These are phyloP conservation scores for Orbilia ellipsospora DNA, from an alignment of 2,329 filamentous ascomycete species.

Conservation along the genomic window DNA sequence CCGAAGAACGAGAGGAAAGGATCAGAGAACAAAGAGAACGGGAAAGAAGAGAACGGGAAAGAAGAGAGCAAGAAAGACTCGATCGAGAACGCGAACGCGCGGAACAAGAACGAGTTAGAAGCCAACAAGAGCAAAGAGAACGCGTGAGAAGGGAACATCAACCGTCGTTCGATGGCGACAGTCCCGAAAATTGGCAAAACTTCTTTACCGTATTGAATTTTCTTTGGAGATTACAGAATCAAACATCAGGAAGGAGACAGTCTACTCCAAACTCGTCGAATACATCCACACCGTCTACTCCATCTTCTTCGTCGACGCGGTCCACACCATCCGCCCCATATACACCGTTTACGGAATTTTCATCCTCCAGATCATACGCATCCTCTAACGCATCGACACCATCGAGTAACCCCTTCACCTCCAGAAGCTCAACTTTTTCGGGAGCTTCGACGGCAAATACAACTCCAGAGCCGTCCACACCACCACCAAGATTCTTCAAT, in stretches of 20 bases:
- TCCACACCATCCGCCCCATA: too few species aligned
- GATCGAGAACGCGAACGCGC: conserved; percentile 2
- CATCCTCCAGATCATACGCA: background rate
- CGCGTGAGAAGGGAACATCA: conserved; percentile 10
- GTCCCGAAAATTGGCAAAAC: background rate
- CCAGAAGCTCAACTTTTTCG: background rate
- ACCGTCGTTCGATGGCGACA: background rate
- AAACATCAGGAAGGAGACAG: background rate
- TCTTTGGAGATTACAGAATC: background rate
- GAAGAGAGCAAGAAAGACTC: conserved; percentile 1
- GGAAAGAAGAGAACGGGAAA: conserved; percentile 18
- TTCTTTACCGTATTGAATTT: background rate
- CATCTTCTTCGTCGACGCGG: background rate
- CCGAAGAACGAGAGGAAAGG: background rate
- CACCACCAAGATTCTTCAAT: background rate
- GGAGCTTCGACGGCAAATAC: background rate
- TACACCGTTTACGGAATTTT: too few species aligned
- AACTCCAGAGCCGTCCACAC: background rate
- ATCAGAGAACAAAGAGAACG: conserved; percentile 1
- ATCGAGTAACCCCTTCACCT: conserved; percentile 1
- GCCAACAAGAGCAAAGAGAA: background rate
- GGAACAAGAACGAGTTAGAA: conserved; percentile 7
- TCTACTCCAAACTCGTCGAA: background rate
- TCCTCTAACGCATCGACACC: background rate
- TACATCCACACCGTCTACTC: background rate